Conservation (phyloP, 1,284 basidiomycete genomes). For the Fistulinella staudtii region DNA sequence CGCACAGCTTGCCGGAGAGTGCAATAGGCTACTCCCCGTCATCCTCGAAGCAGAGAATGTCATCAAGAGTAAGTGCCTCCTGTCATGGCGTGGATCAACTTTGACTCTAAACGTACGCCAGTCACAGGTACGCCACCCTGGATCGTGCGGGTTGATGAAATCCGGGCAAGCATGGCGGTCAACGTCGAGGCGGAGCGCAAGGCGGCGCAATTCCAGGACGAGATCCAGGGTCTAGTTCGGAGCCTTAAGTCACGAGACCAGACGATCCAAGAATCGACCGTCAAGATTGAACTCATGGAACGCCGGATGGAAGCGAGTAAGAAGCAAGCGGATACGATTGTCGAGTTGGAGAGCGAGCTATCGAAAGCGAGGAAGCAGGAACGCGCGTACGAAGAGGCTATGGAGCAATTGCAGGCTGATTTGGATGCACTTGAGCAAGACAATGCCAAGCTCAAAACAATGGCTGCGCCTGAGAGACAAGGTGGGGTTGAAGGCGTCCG, state of each 20-base stretch:
- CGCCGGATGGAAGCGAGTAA: conserved; percentile 87
- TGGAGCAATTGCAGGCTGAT: conserved; percentile 90
- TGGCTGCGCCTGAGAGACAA: conserved; percentile 62
- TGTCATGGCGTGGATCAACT: too few species aligned
- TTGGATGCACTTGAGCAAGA: conserved; percentile 85
- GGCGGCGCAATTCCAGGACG: conserved; percentile 80
- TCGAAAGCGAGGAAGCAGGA: conserved; percentile 83
- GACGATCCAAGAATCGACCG: conserved; percentile 80
- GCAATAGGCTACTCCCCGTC: conserved; percentile 63
- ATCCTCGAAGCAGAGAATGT: conserved; percentile 76
- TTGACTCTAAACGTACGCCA: conserved; percentile 30
- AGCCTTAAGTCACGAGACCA: conserved; percentile 86
- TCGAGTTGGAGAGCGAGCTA: conserved; percentile 78
- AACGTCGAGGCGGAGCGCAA: conserved; percentile 92
- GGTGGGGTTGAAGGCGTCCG: conserved; percentile 37
- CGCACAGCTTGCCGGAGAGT: conserved; percentile 65
- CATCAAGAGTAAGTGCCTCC: conserved; percentile 59
- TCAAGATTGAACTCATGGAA: conserved; percentile 95
- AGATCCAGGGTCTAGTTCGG: conserved; percentile 82
- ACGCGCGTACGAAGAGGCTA: conserved; percentile 85
- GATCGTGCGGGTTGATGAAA: conserved; percentile 81
- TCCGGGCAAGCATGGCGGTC: conserved; percentile 79
- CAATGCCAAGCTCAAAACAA: conserved; percentile 74
- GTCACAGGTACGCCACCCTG: conserved; percentile 83
- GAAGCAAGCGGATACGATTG: conserved; percentile 82